Conservation (phyloP, 345 rosid species). For the Gossypium bickii region DNA sequence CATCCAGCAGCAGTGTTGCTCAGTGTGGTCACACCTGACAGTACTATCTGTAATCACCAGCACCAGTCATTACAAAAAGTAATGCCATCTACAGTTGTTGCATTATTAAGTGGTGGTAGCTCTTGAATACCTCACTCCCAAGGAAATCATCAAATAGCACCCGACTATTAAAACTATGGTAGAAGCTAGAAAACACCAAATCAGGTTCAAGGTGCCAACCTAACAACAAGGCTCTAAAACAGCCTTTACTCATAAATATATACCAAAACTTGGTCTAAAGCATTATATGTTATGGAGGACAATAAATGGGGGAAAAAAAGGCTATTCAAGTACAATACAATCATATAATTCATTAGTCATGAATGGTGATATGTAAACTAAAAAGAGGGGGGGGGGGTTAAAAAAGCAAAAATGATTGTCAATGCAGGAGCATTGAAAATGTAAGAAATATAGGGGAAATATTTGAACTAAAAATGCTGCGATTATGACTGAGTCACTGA, state of each 20-base stretch:
- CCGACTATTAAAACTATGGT: not conserved
- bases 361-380: no score
- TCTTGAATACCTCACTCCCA: no score
- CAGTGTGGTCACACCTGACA: not conserved
- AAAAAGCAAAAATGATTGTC: no score
- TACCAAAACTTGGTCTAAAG: no score
- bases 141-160: no score
- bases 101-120: not conserved
- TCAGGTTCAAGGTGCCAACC: constrained; percentile 1
- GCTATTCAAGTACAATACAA: no score
- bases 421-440: no score
- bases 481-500: constrained; percentile 25
- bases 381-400: no score
- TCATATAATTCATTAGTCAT: no score
- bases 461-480: not conserved
- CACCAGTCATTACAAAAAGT: not conserved
- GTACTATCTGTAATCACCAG: not conserved
- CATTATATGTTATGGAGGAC: no score
- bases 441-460: not conserved
- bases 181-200: not conserved
- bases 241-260: no score
- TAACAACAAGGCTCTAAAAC: not conserved
- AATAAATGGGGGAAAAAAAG: no score
- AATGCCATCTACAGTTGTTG: not conserved
- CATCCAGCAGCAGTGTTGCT: not conserved